phyloP scores from a whole-genome alignment of 2,329 filamentous ascomycete genomes.

The Didymella pomorum region DNA sequence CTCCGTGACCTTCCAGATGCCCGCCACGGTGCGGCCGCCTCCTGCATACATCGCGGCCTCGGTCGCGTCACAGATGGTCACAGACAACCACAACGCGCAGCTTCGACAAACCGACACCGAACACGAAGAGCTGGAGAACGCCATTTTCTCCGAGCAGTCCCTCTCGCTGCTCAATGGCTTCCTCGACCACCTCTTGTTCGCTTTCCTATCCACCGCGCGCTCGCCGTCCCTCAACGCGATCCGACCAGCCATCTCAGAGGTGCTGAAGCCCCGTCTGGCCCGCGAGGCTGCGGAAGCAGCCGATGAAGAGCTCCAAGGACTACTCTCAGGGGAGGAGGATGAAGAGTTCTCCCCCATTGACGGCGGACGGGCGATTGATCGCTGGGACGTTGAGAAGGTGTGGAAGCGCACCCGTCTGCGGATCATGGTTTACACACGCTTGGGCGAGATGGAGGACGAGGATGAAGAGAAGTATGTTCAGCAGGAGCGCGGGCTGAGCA shows the following conservation, averaged over 20 bases:
- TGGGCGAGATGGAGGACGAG: slow-evolving; percentile 97
- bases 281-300: slow-evolving; percentile 83
- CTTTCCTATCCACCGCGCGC: slow-evolving; percentile 80
- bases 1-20: slow-evolving; percentile 64
- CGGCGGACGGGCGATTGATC: slow-evolving; percentile 53
- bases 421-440: slow-evolving; percentile 97
- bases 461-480: slow-evolving; percentile 91
- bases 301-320: slow-evolving; percentile 86
- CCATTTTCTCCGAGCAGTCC: slow-evolving; percentile 75
- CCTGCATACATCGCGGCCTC: slow-evolving; percentile 88
- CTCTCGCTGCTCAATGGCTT: slow-evolving; percentile 87
- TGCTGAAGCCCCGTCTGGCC: slow-evolving; percentile 88
- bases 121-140: slow-evolving; percentile 66
- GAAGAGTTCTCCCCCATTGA: slow-evolving; percentile 41
- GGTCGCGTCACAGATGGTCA: slow-evolving; percentile 90
- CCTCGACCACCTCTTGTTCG: slow-evolving; percentile 91
- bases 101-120: slow-evolving; percentile 73
- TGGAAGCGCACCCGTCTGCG: slow-evolving; percentile 94
- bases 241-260: slow-evolving; percentile 82
- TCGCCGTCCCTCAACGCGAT: slow-evolving; percentile 79
- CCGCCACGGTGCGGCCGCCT: slow-evolving; percentile 73
- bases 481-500: slow-evolving; percentile 70
- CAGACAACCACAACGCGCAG: slow-evolving; percentile 82
- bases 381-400: slow-evolving; percentile 89
- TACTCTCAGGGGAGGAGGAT: slow-evolving; percentile 79